Conservation (phyloP, 306 rosid species). For the Inga leiocalycina region DNA sequence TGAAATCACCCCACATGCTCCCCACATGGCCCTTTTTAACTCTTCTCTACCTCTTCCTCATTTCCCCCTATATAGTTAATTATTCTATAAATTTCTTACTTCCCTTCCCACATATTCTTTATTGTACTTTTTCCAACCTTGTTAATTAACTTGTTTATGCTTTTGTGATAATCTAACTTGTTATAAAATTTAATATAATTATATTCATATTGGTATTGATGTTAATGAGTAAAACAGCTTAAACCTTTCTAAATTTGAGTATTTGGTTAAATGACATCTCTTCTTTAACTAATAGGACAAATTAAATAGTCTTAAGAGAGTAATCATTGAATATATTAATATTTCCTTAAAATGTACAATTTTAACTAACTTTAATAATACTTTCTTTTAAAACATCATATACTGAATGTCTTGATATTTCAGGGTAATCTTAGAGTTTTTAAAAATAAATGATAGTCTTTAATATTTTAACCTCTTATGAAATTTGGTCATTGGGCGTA, state of each 20-base stretch:
- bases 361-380: too few species aligned
- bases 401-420: too few species aligned
- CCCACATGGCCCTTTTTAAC: slow-evolving; percentile 61
- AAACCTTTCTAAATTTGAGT: not conserved
- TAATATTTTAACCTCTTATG: too few species aligned
- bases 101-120: slow-evolving; percentile 9
- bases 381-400: not conserved
- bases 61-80: not conserved
- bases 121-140: slow-evolving; percentile 10
- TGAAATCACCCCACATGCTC: slow-evolving; percentile 63
- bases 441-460: too few species aligned
- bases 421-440: not conserved
- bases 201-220: not conserved
- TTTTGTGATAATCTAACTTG: too few species aligned
- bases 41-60: not conserved
- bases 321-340: not conserved
- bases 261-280: not conserved
- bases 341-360: too few species aligned
- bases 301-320: not conserved
- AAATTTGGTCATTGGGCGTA: not conserved
- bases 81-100: not conserved
- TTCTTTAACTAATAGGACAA: not conserved
- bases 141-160: not conserved
- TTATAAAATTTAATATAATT: not conserved
- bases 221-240: not conserved